phyloP scores from a whole-genome alignment of 805 yeast species.

The Lachancea sp. region DNA sequence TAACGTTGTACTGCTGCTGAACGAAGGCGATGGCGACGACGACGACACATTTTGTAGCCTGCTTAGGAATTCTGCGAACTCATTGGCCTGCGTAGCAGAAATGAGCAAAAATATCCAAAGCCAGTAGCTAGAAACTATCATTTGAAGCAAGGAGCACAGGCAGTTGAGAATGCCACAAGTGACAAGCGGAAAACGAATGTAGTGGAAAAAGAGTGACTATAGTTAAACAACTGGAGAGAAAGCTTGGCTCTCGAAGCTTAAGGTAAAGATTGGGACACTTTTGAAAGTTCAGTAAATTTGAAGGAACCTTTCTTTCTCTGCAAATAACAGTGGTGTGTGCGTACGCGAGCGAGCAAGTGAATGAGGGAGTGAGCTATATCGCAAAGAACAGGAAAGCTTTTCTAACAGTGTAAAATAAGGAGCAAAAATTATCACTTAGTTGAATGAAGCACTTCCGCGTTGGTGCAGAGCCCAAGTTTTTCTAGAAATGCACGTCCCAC shows the following conservation, averaged over 20 bases:
- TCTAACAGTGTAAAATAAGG: too few species aligned
- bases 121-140: neutral
- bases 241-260: neutral
- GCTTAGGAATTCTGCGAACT: neutral
- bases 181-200: neutral
- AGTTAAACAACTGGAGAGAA: neutral
- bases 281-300: too few species aligned
- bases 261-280: neutral
- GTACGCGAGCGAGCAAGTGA: too few species aligned
- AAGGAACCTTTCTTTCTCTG: too few species aligned
- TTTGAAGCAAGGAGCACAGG: neutral
- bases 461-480: too few species aligned
- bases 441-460: too few species aligned
- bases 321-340: too few species aligned
- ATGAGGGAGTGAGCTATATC: too few species aligned
- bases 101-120: neutral
- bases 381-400: too few species aligned
- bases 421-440: too few species aligned
- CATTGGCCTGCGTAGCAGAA: neutral
- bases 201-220: slow-evolving; percentile 3
- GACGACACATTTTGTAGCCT: neutral
- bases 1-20: neutral
- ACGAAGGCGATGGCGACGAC: neutral
- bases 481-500: too few species aligned
- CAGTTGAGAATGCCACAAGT: neutral